Evolutionary conservation across 2,329 filamentous ascomycete species (phyloP).

Genomic region (Aspergillus felis): DNA sequence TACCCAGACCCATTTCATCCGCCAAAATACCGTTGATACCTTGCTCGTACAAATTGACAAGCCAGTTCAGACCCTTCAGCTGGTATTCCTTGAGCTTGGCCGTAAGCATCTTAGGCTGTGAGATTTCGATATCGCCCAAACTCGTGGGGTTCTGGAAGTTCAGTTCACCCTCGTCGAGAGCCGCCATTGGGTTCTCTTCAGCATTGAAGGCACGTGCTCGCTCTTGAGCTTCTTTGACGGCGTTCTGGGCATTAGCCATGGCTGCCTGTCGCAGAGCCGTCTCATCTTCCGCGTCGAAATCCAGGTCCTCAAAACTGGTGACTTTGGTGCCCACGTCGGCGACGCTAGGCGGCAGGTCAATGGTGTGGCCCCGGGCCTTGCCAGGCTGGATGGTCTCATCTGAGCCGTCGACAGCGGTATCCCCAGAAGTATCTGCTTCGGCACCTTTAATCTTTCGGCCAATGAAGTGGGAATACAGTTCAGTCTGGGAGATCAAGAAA

Average conservation of each 20-base stretch:
- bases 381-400: conserved; percentile 39
- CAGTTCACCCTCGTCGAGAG: conserved; percentile 93
- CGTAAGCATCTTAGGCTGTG: conserved; percentile 89
- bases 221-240: conserved; percentile 88
- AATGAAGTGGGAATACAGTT: conserved; percentile 98
- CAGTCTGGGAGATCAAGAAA: conserved; percentile 97
- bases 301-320: conserved; percentile 88
- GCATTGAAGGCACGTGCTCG: conserved; percentile 92
- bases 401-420: conserved; percentile 63
- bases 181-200: conserved; percentile 58
- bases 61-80: conserved; percentile 97
- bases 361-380: conserved; percentile 36
- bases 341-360: conserved; percentile 47
- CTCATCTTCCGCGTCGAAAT: conserved; percentile 95
- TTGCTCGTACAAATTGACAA: conserved; percentile 98
- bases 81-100: conserved; percentile 98
- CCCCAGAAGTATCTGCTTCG: conserved; percentile 89
- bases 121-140: conserved; percentile 87
- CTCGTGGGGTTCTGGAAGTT: conserved; percentile 99
- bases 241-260: conserved; percentile 92
- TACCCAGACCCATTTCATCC: conserved; percentile 99
- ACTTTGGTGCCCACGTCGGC: conserved; percentile 63
- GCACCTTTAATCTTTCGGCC: conserved; percentile 99
- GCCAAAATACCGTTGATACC: conserved; percentile 99
- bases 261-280: conserved; percentile 74